A percentile compares a stretch with the other conserved stretches of the same genome.
phyloP scores from a whole-genome alignment of 306 rosid species.

The Dryas alaskensis region DNA sequence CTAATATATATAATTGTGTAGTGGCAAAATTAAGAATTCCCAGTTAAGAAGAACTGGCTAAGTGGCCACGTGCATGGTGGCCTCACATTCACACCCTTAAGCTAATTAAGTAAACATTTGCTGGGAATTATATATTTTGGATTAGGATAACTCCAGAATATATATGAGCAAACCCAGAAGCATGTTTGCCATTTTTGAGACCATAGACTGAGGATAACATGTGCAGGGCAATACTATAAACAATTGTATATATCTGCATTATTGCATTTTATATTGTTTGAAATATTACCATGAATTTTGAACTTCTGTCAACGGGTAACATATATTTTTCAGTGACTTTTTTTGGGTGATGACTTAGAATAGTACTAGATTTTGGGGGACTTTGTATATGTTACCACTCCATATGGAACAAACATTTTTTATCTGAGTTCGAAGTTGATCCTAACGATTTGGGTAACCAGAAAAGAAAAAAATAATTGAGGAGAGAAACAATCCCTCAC shows the following conservation, averaged over 20 bases:
- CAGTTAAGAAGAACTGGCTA: constrained; percentile 25
- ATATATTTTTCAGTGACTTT: constrained; percentile 2
- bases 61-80: constrained; percentile 60
- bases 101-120: constrained; percentile 10
- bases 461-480: background rate
- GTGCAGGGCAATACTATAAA: background rate
- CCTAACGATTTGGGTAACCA: constrained; percentile 5
- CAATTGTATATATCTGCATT: background rate
- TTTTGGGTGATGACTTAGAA: background rate
- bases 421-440: constrained; percentile 59
- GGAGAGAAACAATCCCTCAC: background rate
- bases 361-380: background rate
- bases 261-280: background rate
- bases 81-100: constrained; percentile 28
- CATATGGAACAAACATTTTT: constrained; percentile 14
- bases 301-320: constrained; percentile 5
- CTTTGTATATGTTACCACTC: background rate
- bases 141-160: constrained; percentile 8
- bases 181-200: constrained; percentile 14
- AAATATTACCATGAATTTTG: background rate
- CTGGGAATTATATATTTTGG: constrained; percentile 29
- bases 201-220: constrained; percentile 4
- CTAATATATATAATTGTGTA: constrained; percentile 17
- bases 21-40: constrained; percentile 38
- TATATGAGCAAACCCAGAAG: constrained; percentile 4